These are phyloP conservation scores for Ceratobasidium sp. DNA, from an alignment of 1,284 basidiomycete species.

Conservation along the genomic window DNA sequence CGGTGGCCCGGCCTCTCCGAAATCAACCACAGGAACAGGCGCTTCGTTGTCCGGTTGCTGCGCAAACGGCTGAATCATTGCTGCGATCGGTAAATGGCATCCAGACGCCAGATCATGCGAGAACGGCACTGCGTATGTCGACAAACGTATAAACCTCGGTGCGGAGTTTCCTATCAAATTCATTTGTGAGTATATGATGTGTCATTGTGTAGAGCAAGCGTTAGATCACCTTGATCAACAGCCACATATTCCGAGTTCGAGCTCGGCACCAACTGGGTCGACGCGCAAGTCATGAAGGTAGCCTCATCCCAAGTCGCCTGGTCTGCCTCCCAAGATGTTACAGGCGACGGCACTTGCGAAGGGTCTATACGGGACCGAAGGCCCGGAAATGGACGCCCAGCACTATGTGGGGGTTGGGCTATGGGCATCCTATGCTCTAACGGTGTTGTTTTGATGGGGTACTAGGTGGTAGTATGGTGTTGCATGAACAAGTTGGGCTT, in stretches of 20 bases:
- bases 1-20: conserved; percentile 79
- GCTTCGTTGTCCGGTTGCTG: conserved; percentile 86
- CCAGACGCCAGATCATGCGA: conserved; percentile 85
- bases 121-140: conserved; percentile 81
- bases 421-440: conserved; percentile 35
- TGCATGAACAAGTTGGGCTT: not conserved
- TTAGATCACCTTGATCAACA: conserved; percentile 83
- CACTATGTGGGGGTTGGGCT: conserved; percentile 59
- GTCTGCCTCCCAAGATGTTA: conserved; percentile 87
- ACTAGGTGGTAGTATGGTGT: not conserved
- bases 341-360: conserved; percentile 91
- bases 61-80: conserved; percentile 93
- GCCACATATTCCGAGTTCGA: conserved; percentile 90
- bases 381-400: conserved; percentile 63
- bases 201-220: not conserved
- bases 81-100: conserved; percentile 87
- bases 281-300: conserved; percentile 70
- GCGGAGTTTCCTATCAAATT: conserved; percentile 71
- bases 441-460: not conserved
- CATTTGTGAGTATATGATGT: conserved; percentile 14
- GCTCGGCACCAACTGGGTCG: conserved; percentile 82
- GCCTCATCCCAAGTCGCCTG: conserved; percentile 82
- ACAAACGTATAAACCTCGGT: conserved; percentile 74
- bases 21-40: conserved; percentile 81
- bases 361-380: conserved; percentile 89